phyloP scores from a whole-genome alignment of 805 yeast genomes.

The Hemisphaericaspora nanyangensis region DNA sequence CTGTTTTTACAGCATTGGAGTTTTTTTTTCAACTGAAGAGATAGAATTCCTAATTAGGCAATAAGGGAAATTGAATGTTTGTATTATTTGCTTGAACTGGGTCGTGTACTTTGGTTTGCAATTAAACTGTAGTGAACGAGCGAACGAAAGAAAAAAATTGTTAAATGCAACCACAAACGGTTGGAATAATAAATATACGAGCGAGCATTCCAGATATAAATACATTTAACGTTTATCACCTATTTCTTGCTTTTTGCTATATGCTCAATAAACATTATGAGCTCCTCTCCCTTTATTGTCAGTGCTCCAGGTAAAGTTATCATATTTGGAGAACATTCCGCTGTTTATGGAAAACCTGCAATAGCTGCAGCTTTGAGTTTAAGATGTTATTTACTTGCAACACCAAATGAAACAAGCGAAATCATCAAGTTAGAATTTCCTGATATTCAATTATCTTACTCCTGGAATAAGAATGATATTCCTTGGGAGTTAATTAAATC shows the following conservation, averaged over 20 bases:
- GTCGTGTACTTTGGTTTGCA: no score
- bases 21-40: not conserved
- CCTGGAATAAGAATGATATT: conserved; percentile 59
- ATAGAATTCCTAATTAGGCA: conserved; percentile 15
- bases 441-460: conserved; percentile 63
- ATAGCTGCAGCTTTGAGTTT: conserved; percentile 92
- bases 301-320: conserved; percentile 98
- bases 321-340: conserved; percentile 95
- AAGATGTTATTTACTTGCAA: conserved; percentile 74
- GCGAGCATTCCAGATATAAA: no score
- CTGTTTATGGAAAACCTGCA: conserved; percentile 90
- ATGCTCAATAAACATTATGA: no score
- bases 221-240: no score
- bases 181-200: no score
- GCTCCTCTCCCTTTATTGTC: conserved; percentile 58
- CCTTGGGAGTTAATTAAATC: conserved; percentile 52
- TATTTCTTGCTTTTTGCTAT: no score
- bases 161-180: no score
- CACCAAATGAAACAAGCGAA: conserved; percentile 40
- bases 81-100: no score
- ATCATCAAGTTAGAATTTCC: conserved; percentile 69
- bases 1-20: no score
- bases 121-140: no score
- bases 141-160: no score
- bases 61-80: no score